A percentile compares a stretch with the other conserved stretches of the same genome.
Conservation (phyloP, 805 yeast species). For the Spathaspora sp. region DNA sequence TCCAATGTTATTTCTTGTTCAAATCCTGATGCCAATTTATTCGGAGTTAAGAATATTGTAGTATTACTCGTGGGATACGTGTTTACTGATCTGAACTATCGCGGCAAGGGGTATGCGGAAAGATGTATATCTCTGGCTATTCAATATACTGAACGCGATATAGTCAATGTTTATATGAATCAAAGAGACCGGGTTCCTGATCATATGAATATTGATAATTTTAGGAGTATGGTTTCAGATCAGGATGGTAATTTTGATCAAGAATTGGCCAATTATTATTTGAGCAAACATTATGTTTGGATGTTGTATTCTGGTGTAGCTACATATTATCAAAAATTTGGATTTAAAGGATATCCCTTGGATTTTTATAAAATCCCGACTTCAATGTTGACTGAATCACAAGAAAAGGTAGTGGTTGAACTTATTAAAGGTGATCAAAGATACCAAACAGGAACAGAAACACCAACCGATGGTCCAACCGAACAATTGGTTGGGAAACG, state of each 20-base stretch:
- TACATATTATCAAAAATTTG: conserved; percentile 59
- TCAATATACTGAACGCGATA: conserved; percentile 25
- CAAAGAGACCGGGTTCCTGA: conserved; percentile 10
- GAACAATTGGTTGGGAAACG: conserved; percentile 21
- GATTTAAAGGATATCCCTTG: conserved; percentile 42
- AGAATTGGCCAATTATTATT: conserved; percentile 28
- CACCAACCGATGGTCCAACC: not conserved
- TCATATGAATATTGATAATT: conserved; percentile 11
- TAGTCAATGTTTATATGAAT: conserved; percentile 21
- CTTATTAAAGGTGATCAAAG: conserved; percentile 12
- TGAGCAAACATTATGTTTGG: conserved; percentile 37
- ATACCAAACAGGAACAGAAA: not conserved
- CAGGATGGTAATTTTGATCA: conserved; percentile 24
- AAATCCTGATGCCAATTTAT: conserved; percentile 25
- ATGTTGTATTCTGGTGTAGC: conserved; percentile 72
- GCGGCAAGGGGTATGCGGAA: conserved; percentile 28
- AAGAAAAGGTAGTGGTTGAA: conserved; percentile 17
- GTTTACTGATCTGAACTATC: conserved; percentile 20
- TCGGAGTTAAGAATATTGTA: conserved; percentile 31
- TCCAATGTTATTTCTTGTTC: conserved; percentile 18
- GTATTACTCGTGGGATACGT: conserved; percentile 24
- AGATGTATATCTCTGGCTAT: conserved; percentile 23
- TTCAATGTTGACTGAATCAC: conserved; percentile 11
- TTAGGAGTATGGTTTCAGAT: conserved; percentile 26
- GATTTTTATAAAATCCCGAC: conserved; percentile 33